These are phyloP conservation scores for Crassisporium funariophilum DNA, from an alignment of 768 basidiomycete genomes.

Conservation along the genomic window DNA sequence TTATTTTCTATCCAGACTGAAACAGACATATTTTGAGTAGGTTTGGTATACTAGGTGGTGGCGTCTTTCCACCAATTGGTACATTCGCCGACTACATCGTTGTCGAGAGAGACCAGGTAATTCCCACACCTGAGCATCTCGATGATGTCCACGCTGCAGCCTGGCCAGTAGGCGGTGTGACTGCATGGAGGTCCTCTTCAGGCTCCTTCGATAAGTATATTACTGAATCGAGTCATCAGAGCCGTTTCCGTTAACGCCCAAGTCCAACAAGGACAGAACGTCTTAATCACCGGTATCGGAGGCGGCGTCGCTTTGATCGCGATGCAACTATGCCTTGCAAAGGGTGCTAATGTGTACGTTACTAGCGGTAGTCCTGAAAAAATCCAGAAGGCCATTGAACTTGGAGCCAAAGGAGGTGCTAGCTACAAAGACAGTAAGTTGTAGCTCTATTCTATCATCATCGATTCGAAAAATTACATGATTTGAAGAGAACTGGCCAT, in stretches of 20 bases:
- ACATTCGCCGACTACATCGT: slow-evolving; percentile 79
- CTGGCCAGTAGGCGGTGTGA: slow-evolving; percentile 77
- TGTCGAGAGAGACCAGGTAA: slow-evolving; percentile 69
- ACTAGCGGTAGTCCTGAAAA: slow-evolving; percentile 74
- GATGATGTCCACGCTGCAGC: slow-evolving; percentile 70
- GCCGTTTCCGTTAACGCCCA: slow-evolving; percentile 66
- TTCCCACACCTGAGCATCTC: slow-evolving; percentile 67
- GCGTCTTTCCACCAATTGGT: slow-evolving; percentile 53
- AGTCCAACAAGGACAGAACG: slow-evolving; percentile 63
- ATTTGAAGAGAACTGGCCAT: slow-evolving; percentile 52
- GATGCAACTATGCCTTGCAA: slow-evolving; percentile 73
- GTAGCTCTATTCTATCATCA: neutral
- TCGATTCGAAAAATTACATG: neutral
- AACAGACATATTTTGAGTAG: slow-evolving; percentile 27
- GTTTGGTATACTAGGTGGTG: slow-evolving; percentile 72
- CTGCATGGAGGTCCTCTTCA: slow-evolving; percentile 73
- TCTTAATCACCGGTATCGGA: slow-evolving; percentile 82
- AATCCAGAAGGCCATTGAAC: slow-evolving; percentile 59
- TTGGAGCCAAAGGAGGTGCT: slow-evolving; percentile 80
- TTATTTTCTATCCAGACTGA: neutral
- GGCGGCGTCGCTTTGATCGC: slow-evolving; percentile 83
- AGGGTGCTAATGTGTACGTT: slow-evolving; percentile 80
- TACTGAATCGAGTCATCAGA: slow-evolving; percentile 34
- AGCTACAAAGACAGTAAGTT: slow-evolving; percentile 66
- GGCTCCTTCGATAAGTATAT: neutral